Evolutionary conservation across 345 rosid genomes (phyloP), one percentile per base, ranked within the genome.

Genomic region (Boechera divaricarpa): DNA sequence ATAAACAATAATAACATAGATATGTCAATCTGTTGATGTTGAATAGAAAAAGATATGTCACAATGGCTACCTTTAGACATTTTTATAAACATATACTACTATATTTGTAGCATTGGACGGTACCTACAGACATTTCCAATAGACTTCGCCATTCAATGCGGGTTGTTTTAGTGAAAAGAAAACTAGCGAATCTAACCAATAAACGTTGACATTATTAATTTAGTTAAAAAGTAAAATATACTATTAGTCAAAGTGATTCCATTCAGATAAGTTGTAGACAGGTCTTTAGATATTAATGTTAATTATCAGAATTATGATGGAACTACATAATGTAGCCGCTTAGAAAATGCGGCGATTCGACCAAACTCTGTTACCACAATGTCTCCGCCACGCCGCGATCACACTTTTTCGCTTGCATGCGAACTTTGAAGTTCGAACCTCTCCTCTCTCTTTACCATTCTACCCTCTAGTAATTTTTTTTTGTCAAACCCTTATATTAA

Each of bases 331-430:
- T 65, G 63, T 39, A 63, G 26, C 18, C 28, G 24, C 24, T 21
- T 21, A 21, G 1, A 21, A 21, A 80, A 90, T 81, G 98, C 86
- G 96, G 96, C 91, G 88, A 88, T 86, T 87, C 98, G 97, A 85
- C 94, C 87, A 86, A 85, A 83, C 89, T 78, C 88, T 85, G 86
- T 69, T 85, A 67, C 85, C 81, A 62, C 57, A 60, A 39, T 78
- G 92, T 81, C 83, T 0, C 5, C 26, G 81, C 85, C 96, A 94
- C 98, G 97, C 89, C 49, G 6, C 42, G 87, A 85, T 15, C 63
- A 1, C 55, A 52, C 52, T 75, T 76, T 64, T 72, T 29, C 65
- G 13, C 58, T 72, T 89, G 97, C 92, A 88, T 85, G 92, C 76
- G 67, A 16, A 24, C 29, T 26, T 67, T 26, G 32, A 35, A 24